Conservation (phyloP, 2,329 filamentous ascomycete species). For the Macrophomina phaseolina region DNA sequence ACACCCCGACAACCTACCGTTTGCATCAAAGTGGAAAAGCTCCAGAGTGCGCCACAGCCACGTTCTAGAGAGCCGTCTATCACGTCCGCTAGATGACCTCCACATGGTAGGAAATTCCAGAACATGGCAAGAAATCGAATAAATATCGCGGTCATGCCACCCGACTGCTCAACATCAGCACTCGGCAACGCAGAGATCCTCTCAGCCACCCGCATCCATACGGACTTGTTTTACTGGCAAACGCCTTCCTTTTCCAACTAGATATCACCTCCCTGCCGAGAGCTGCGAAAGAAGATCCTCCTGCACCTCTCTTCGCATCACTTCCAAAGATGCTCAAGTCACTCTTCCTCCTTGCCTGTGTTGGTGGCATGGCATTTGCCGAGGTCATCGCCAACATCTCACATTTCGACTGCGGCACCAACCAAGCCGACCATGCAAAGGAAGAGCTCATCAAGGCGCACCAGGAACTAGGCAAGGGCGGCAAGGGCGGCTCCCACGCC, state of each 20-base stretch:
- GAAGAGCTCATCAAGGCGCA: conserved; percentile 47
- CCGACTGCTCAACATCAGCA: conserved; percentile 26
- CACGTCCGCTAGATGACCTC: background rate
- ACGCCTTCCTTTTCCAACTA: conserved; percentile 15
- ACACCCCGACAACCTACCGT: conserved; percentile 18
- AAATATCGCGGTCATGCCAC: conserved; percentile 35
- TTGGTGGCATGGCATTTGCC: conserved; percentile 34
- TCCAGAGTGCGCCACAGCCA: conserved; percentile 28
- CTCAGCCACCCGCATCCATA: conserved; percentile 7
- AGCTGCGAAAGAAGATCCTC: background rate
- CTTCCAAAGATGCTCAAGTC: conserved; percentile 35
- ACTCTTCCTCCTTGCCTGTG: conserved; percentile 43
- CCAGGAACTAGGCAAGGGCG: conserved; percentile 33
- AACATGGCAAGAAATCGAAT: conserved; percentile 34
- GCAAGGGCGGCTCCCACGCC: conserved; percentile 36
- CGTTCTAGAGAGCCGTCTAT: conserved; percentile 24
- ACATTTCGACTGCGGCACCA: conserved; percentile 52
- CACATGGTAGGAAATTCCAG: conserved; percentile 38
- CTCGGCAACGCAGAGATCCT: conserved; percentile 18
- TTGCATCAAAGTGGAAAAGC: conserved; percentile 25
- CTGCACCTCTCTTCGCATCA: background rate
- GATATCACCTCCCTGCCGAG: conserved; percentile 1
- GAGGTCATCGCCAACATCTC: conserved; percentile 32
- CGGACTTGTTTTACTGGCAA: background rate
- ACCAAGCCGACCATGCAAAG: conserved; percentile 41